Conservation (phyloP, 805 yeast genomes). For the Nakazawaea wyomingensis region DNA sequence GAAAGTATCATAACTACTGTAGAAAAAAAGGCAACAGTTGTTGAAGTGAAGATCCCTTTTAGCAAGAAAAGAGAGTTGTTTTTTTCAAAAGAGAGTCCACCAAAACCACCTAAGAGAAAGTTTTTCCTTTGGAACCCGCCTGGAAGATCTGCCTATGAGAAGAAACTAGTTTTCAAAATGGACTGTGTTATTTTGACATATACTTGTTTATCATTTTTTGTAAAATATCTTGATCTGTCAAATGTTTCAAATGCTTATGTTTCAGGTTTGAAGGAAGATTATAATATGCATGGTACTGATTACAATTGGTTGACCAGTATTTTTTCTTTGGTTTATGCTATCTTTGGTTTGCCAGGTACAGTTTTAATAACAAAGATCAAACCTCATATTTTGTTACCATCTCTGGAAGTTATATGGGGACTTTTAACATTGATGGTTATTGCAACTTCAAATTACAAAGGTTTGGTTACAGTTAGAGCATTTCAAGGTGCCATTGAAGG, state of each 20-base stretch:
- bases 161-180: slow-evolving; percentile 9
- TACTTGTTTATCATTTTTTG: slow-evolving; percentile 36
- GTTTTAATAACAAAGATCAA: slow-evolving; percentile 11
- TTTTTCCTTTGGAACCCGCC: slow-evolving; percentile 7
- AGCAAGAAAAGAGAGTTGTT: not conserved
- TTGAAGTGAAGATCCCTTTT: not conserved
- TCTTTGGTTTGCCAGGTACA: slow-evolving; percentile 12
- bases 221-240: slow-evolving; percentile 54
- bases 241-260: slow-evolving; percentile 57
- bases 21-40: not conserved
- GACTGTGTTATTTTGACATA: slow-evolving; percentile 30
- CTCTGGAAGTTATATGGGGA: slow-evolving; percentile 25
- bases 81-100: not conserved
- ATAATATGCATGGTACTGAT: slow-evolving; percentile 22
- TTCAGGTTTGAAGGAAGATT: slow-evolving; percentile 58
- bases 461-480: slow-evolving; percentile 57
- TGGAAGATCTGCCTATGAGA: slow-evolving; percentile 8
- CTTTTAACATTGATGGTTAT: slow-evolving; percentile 25
- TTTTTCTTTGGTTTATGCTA: slow-evolving; percentile 19
- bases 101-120: not conserved
- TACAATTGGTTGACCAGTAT: slow-evolving; percentile 22
- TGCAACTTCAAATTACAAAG: slow-evolving; percentile 26
- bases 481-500: slow-evolving; percentile 64
- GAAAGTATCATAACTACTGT: too few species aligned
- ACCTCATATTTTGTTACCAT: slow-evolving; percentile 15